Conservation (phyloP, 2,329 filamentous ascomycete species). For the Aspergillus tubingensis region DNA sequence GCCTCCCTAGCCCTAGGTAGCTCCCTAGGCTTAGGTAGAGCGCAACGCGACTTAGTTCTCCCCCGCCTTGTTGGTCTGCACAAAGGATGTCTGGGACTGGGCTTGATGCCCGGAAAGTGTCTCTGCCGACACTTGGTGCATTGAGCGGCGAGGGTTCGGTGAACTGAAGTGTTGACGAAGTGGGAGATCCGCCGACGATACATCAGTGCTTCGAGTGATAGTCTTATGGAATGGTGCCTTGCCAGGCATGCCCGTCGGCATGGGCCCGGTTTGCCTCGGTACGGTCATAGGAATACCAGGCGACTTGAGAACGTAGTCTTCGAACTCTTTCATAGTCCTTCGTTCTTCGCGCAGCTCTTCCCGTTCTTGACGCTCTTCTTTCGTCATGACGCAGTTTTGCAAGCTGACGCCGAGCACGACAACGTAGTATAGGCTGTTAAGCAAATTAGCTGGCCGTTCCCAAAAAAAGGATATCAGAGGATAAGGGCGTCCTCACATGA, state of each 20-base stretch:
- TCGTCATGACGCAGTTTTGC: conserved; percentile 50
- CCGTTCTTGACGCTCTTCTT: conserved; percentile 38
- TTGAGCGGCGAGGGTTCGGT: conserved; percentile 25
- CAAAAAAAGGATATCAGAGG: too few relatives aligned
- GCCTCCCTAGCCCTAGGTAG: too few relatives aligned
- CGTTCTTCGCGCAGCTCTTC: conserved; percentile 40
- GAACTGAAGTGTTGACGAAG: conserved; percentile 38
- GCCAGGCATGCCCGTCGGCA: conserved; percentile 31
- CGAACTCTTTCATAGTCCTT: conserved; percentile 43
- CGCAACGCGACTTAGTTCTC: conserved; percentile 24
- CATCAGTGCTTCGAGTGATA: conserved; percentile 42
- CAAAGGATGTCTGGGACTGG: conserved; percentile 44
- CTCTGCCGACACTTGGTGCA: conserved; percentile 25
- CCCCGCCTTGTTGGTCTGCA: conserved; percentile 44
- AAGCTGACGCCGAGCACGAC: conserved; percentile 51
- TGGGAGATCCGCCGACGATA: conserved; percentile 42
- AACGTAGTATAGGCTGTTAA: conserved; percentile 52
- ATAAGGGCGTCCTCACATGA: conserved; percentile 51
- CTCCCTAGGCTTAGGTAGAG: too few relatives aligned
- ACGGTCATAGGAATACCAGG: conserved; percentile 38
- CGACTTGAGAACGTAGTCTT: conserved; percentile 44
- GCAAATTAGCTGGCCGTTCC: conserved; percentile 14
- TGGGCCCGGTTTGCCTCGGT: conserved; percentile 11
- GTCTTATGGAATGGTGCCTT: conserved; percentile 46
- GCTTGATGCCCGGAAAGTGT: conserved; percentile 17